Evolutionary conservation across 2,329 filamentous ascomycete species (phyloP), one percentile per base, ranked within the genome.

Genomic region (Sphaceloma murrayae): DNA sequence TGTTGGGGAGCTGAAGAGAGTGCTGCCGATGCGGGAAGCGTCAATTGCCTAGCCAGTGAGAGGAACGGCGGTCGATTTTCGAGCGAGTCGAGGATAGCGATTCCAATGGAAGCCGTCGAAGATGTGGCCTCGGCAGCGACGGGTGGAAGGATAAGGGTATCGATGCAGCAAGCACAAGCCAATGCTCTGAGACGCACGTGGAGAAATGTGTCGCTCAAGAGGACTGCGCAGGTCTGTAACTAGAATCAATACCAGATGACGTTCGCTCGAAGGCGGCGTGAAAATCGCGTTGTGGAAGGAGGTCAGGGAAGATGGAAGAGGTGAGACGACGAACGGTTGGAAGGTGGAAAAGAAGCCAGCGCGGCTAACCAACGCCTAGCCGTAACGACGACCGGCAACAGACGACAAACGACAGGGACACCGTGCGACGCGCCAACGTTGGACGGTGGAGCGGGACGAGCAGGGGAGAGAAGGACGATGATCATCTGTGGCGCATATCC

Each of bases 81-180:
- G 27, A 26, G 14, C 30, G 13, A 8, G 22, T 6, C 24, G 10
- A 26, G 19, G 11, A 26, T n/a, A n/a, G n/a, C n/a, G 24, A 9
- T 16, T 13, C 17, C 14, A 16, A n/a, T 13, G 8, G 18, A 16
- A 29, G 16, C 9, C n/a, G 19, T 18, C 19, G 24, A 16, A 40
- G 36, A 40, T 40, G 22, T 40, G 36, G 36, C 36, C 36, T 40
- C 36, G 36, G 36, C 36, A 29, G 11, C 19, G n/a, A 26, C 27
- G 30, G 36, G 22, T 40, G 26, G 24, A 22, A 19, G 36, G 16
- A 26, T n/a, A n/a, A n/a, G n/a, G 24, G 14, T 16, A 24, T 17
- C 21, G 10, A 40, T 40, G 36, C 36, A 14, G 17, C n/a, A n/a
- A n/a, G 24, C 36, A 40, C 36, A 26, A 40, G 36, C 30, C 36